Evolutionary conservation across 1,284 basidiomycete genomes (phyloP).

Genomic region (Anthracocystis panici-leucophaei): DNA sequence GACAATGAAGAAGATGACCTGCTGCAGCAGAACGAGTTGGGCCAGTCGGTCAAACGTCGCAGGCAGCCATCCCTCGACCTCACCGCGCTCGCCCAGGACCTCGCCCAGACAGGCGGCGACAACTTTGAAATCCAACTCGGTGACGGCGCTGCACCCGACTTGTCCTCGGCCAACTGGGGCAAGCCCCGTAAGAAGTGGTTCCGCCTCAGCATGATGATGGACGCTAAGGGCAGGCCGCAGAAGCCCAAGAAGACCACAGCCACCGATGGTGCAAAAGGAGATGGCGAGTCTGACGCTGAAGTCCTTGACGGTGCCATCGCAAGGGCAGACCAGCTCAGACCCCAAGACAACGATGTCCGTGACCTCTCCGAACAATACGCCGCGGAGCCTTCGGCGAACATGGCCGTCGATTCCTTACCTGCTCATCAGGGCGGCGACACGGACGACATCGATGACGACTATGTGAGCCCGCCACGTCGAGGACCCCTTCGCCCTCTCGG

Average conservation of each 20-base stretch:
- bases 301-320: constrained; percentile 9
- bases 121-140: constrained; percentile 47
- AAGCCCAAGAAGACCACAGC: constrained; percentile 22
- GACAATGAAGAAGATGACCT: constrained; percentile 11
- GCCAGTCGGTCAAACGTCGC: constrained; percentile 13
- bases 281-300: constrained; percentile 43
- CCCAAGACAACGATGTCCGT: not conserved
- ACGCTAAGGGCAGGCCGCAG: constrained; percentile 33
- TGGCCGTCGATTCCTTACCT: constrained; percentile 6
- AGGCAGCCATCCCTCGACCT: constrained; percentile 24
- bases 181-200: constrained; percentile 58
- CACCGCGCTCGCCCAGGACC: constrained; percentile 32
- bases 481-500: constrained; percentile 60
- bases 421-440: constrained; percentile 5
- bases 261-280: constrained; percentile 26
- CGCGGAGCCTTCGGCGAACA: constrained; percentile 27
- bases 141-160: constrained; percentile 33
- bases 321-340: constrained; percentile 3
- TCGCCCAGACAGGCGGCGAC: constrained; percentile 34
- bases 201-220: constrained; percentile 49
- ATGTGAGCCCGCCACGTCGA: constrained; percentile 52
- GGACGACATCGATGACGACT: constrained; percentile 57
- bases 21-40: constrained; percentile 25
- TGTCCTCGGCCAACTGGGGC: constrained; percentile 54
- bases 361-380: constrained; percentile 32